Evolutionary conservation across 345 rosid species (phyloP).

Genomic region (Nasturtium officinale): DNA sequence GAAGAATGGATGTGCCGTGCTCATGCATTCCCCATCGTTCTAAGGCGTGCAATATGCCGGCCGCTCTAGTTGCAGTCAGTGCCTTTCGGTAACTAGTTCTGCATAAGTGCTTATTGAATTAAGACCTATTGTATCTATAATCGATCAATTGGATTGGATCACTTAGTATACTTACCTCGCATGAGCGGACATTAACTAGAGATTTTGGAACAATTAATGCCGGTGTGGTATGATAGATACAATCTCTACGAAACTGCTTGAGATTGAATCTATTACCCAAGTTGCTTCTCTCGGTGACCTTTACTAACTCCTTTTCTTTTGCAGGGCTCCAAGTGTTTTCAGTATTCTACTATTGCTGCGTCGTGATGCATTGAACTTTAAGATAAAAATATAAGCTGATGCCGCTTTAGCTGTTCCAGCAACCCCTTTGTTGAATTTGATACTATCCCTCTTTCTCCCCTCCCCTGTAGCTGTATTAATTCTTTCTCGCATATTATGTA

Average conservation of each 20-base stretch:
- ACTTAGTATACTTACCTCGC: slow-evolving; percentile 53
- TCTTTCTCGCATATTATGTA: no score
- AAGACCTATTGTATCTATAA: neutral
- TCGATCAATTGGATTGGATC: slow-evolving; percentile 1
- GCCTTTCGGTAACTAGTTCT: slow-evolving; percentile 68
- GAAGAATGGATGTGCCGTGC: slow-evolving; percentile 46
- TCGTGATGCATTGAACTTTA: slow-evolving; percentile 88
- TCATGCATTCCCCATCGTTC: slow-evolving; percentile 58
- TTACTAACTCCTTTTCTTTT: slow-evolving; percentile 29
- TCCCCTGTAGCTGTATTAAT: no score
- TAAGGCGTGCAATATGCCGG: slow-evolving; percentile 57
- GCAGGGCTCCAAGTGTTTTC: slow-evolving; percentile 91
- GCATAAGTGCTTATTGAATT: slow-evolving; percentile 18
- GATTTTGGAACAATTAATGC: no score
- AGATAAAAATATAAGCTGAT: slow-evolving; percentile 96
- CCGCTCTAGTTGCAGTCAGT: slow-evolving; percentile 64
- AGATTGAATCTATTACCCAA: slow-evolving; percentile 23
- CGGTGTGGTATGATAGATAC: no score
- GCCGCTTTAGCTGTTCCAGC: slow-evolving; percentile 69
- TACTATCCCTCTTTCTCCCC: no score
- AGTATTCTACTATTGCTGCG: slow-evolving; percentile 73
- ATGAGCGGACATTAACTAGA: slow-evolving; percentile 59
- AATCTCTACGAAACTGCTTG: no score
- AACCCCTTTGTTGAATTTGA: no score
- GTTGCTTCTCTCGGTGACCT: slow-evolving; percentile 22